A percentile compares a stretch with the other conserved stretches of the same genome.
These are phyloP conservation scores for Epichloe sibirici DNA, from an alignment of 2,329 filamentous ascomycete genomes.

Conservation along the genomic window DNA sequence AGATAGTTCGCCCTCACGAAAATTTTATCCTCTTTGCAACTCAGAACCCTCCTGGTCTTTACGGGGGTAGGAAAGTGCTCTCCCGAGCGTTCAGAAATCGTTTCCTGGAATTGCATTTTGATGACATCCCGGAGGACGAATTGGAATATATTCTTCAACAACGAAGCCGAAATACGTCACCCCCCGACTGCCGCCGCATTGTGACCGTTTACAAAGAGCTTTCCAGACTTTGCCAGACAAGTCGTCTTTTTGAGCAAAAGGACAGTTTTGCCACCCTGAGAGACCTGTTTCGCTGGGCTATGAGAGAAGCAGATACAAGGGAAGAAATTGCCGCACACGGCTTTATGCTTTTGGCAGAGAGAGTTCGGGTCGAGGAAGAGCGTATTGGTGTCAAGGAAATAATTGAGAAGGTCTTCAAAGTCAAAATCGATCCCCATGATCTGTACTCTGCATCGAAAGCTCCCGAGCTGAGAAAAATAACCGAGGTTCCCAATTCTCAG, in stretches of 20 bases:
- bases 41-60: conserved; percentile 90
- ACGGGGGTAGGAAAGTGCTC: conserved; percentile 85
- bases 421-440: conserved; percentile 59
- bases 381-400: conserved; percentile 71
- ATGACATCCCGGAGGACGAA: conserved; percentile 93
- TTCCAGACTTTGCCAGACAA: conserved; percentile 78
- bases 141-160: conserved; percentile 83
- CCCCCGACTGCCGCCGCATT: conserved; percentile 82
- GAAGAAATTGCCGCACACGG: conserved; percentile 86
- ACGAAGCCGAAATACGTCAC: conserved; percentile 73
- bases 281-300: conserved; percentile 92
- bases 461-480: conserved; percentile 40
- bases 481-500: conserved; percentile 36
- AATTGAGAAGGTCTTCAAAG: conserved; percentile 84
- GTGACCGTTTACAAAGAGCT: conserved; percentile 91
- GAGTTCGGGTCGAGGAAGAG: conserved; percentile 85
- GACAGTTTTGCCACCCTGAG: conserved; percentile 92
- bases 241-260: conserved; percentile 88
- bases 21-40: conserved; percentile 98
- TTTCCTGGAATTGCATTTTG: conserved; percentile 93
- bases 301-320: conserved; percentile 70
- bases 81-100: conserved; percentile 93
- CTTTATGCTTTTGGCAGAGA: conserved; percentile 90
- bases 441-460: conserved; percentile 57
- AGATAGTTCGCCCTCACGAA: conserved; percentile 79